phyloP scores from a whole-genome alignment of 1,284 basidiomycete genomes.

The Clitocybe nebularis region DNA sequence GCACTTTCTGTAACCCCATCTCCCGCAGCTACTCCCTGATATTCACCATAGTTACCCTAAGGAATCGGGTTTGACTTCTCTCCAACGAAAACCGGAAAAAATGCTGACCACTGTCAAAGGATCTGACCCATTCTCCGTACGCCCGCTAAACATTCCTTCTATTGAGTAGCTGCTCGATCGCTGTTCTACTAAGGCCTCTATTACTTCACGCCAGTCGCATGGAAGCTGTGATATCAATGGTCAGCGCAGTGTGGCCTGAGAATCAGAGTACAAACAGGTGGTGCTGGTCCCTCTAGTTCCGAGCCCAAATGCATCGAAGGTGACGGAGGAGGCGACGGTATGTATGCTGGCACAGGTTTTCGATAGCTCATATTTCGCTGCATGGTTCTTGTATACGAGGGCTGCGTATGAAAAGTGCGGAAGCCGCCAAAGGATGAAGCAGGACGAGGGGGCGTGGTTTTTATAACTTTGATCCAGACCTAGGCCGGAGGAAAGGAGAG shows the following conservation, averaged over 20 bases:
- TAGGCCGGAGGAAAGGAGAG: background rate
- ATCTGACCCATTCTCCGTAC: too few species aligned
- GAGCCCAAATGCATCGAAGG: conserved; percentile 16
- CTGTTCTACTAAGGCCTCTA: conserved; percentile 26
- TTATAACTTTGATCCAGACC: background rate
- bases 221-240: conserved; percentile 36
- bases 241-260: background rate
- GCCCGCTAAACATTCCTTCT: too few species aligned
- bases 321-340: conserved; percentile 54
- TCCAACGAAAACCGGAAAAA: background rate
- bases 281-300: conserved; percentile 21
- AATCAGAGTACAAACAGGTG: conserved; percentile 36
- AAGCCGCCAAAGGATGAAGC: background rate
- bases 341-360: conserved; percentile 61
- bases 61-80: too few species aligned
- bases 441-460: background rate
- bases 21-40: too few species aligned
- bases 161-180: conserved; percentile 21
- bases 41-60: too few species aligned
- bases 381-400: conserved; percentile 17
- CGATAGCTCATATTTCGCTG: conserved; percentile 53
- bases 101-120: background rate
- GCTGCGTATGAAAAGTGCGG: background rate
- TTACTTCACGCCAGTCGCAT: conserved; percentile 44
- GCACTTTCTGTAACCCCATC: too few species aligned